phyloP scores from a whole-genome alignment of 352 stramenopile genomes.

The Phytopythium oedochilum region DNA sequence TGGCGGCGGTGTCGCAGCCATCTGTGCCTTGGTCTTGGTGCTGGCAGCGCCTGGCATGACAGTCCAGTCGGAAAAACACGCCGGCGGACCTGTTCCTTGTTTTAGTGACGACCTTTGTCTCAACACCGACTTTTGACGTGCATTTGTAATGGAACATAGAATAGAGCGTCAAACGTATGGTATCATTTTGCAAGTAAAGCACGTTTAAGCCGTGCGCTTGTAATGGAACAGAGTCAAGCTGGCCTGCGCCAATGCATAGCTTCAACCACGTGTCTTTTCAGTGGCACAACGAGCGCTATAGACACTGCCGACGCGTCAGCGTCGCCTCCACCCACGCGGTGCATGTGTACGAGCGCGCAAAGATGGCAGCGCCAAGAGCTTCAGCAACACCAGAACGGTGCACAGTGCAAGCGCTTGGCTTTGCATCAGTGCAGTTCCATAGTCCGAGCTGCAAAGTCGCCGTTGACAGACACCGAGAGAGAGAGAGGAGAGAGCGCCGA shows the following conservation, averaged over 20 bases:
- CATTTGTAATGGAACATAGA: neutral
- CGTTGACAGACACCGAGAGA: no score
- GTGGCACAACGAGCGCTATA: neutral
- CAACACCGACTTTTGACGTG: neutral
- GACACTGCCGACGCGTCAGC: neutral
- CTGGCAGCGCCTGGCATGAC: neutral
- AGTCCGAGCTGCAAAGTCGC: no score
- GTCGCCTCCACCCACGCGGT: no score
- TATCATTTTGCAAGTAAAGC: neutral
- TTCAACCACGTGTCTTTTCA: neutral
- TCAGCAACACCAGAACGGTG: no score
- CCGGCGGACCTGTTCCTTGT: no score
- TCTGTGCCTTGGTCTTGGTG: neutral
- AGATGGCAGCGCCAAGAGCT: no score
- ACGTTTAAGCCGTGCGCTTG: neutral
- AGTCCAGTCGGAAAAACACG: no score
- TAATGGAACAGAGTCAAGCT: neutral
- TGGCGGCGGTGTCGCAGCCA: neutral
- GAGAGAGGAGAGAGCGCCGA: no score
- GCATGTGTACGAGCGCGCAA: no score
- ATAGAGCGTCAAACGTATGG: neutral
- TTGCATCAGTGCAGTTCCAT: no score
- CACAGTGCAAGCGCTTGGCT: no score
- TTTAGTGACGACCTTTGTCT: neutral
- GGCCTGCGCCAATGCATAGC: no score